These are phyloP conservation scores for Aphanomyces cochlioides DNA, from an alignment of 352 stramenopile species.

Conservation along the genomic window DNA sequence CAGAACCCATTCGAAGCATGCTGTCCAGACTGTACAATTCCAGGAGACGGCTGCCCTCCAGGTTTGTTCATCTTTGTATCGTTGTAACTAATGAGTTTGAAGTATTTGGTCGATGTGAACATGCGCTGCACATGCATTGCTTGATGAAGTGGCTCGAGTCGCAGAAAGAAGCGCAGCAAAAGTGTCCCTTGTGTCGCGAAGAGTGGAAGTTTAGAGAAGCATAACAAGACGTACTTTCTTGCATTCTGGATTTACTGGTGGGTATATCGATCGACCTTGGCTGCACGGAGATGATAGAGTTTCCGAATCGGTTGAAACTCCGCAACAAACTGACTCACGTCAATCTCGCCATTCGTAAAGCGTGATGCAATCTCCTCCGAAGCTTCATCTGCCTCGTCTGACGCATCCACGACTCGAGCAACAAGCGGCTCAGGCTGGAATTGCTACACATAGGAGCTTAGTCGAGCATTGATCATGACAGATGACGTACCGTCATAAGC, in stretches of 20 bases:
- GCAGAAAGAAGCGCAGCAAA: conserved; percentile 69
- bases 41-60: conserved; percentile 79
- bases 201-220: conserved; percentile 74
- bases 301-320: conserved; percentile 64
- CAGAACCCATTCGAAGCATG: conserved; percentile 78
- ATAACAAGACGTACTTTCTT: background rate
- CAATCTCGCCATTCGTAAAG: conserved; percentile 70
- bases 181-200: conserved; percentile 87
- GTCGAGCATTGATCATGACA: background rate
- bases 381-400: conserved; percentile 55
- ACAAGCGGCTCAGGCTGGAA: conserved; percentile 66
- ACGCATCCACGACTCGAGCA: conserved; percentile 57
- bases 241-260: conserved; percentile 44
- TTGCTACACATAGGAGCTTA: conserved; percentile 37
- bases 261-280: conserved; percentile 66
- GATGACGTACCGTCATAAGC: conserved; percentile 49
- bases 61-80: conserved; percentile 36
- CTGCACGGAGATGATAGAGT: conserved; percentile 68
- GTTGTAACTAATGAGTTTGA: background rate
- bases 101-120: conserved; percentile 87
- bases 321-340: conserved; percentile 59
- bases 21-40: conserved; percentile 72
- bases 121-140: conserved; percentile 92
- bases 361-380: conserved; percentile 69
- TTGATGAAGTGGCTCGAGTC: conserved; percentile 91